These are phyloP conservation scores for Pouteria campechiana DNA, from an alignment of 179 eudicot species.

Conservation along the genomic window DNA sequence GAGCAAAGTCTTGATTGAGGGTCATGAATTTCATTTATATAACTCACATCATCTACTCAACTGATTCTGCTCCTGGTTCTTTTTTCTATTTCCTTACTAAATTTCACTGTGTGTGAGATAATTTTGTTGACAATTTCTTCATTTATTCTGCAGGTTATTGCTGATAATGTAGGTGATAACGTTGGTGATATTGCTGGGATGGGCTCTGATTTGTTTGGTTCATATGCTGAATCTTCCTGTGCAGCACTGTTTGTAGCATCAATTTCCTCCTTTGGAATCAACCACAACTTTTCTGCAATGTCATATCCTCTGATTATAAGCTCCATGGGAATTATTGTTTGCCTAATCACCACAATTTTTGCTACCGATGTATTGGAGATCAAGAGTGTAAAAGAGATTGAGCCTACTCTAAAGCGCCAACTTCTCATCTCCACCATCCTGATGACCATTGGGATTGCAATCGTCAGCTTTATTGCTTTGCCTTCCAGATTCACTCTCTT, in stretches of 20 bases:
- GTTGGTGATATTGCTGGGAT: constrained; percentile 52
- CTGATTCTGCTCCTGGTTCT: too few relatives aligned
- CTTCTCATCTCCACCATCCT: constrained; percentile 33
- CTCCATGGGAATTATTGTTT: constrained; percentile 40
- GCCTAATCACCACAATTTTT: constrained; percentile 32
- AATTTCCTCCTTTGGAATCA: constrained; percentile 32
- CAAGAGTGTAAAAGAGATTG: constrained; percentile 22
- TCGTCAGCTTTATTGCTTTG: constrained; percentile 27
- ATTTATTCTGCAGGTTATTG: constrained; percentile 26
- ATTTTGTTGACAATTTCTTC: too few relatives aligned
- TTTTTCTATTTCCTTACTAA: too few relatives aligned
- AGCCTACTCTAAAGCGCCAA: constrained; percentile 35
- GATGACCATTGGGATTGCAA: constrained; percentile 33
- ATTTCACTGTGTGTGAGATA: too few relatives aligned
- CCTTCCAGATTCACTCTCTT: constrained; percentile 33
- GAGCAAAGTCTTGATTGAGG: too few relatives aligned
- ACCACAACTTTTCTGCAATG: constrained; percentile 34
- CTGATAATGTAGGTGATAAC: constrained; percentile 47
- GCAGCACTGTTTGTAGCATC: constrained; percentile 45
- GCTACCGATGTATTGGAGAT: constrained; percentile 34
- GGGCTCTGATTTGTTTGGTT: constrained; percentile 47
- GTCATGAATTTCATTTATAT: too few relatives aligned
- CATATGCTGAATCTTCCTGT: constrained; percentile 42
- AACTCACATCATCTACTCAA: too few relatives aligned
- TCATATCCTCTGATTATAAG: constrained; percentile 34